A percentile compares a stretch with the other conserved stretches of the same genome.
phyloP scores from a whole-genome alignment of 2,329 filamentous ascomycete genomes.

The Colletotrichum viniferum region DNA sequence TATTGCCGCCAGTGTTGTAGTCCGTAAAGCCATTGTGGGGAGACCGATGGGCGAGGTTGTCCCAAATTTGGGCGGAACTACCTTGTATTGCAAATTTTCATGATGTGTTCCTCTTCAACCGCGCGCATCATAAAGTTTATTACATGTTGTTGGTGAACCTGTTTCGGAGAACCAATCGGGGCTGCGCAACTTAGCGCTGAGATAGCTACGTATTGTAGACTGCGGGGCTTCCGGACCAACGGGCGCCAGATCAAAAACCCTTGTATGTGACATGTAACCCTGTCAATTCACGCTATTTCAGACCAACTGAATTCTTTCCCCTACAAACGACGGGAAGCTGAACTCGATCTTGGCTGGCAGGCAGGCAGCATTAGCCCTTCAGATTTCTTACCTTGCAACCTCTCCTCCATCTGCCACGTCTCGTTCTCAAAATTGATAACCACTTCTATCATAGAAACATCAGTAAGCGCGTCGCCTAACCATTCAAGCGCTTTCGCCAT shows the following conservation, averaged over 20 bases:
- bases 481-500: not conserved
- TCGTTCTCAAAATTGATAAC: not conserved
- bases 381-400: not conserved
- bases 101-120: not conserved
- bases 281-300: not conserved
- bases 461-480: not conserved
- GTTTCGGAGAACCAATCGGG: not conserved
- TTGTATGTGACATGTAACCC: not conserved
- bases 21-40: not conserved
- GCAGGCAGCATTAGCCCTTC: not conserved
- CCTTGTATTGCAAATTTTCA: not conserved
- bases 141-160: not conserved
- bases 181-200: not conserved
- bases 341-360: not conserved
- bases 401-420: not conserved
- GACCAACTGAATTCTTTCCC: not conserved
- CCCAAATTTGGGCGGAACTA: not conserved
- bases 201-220: not conserved
- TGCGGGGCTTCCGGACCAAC: not conserved
- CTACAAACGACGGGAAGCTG: not conserved
- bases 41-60: fast-evolving
- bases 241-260: not conserved
- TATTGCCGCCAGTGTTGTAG: not conserved
- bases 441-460: not conserved
- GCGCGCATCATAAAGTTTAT: not conserved